Conservation (phyloP, 2,329 filamentous ascomycete genomes). For the Trichoderma sp. region DNA sequence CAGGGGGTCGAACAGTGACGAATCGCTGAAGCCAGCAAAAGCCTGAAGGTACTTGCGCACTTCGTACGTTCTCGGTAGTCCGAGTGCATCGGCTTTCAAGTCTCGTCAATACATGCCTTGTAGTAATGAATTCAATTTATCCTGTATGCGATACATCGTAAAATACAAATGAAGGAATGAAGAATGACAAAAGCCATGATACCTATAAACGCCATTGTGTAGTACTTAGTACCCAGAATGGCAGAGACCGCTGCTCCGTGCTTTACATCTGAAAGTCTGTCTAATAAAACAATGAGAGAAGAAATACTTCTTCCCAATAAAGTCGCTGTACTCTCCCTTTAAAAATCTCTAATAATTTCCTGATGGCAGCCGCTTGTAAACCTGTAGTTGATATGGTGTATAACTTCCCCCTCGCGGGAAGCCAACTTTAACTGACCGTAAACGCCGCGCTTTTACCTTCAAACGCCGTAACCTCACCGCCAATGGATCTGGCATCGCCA, state of each 20-base stretch:
- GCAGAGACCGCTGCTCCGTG: background rate
- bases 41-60: background rate
- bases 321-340: background rate
- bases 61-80: background rate
- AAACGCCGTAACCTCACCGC: conserved; percentile 68
- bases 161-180: background rate
- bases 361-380: background rate
- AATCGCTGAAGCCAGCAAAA: background rate
- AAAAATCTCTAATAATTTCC: background rate
- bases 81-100: background rate
- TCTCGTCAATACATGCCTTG: background rate
- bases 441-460: conserved; percentile 66
- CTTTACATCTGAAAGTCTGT: background rate
- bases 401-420: background rate
- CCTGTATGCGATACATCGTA: background rate
- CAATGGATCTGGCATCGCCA: conserved; percentile 73
- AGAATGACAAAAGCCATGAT: background rate
- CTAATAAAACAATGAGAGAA: background rate
- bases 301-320: background rate
- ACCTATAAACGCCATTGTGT: conserved; percentile 3
- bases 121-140: background rate
- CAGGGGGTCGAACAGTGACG: background rate
- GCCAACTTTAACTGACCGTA: conserved; percentile 27
- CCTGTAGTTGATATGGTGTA: background rate
- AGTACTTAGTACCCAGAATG: background rate